A percentile compares a stretch with the other conserved stretches of the same genome.
Conservation (phyloP, 306 rosid species). For the Sechiopsis laciniata region DNA sequence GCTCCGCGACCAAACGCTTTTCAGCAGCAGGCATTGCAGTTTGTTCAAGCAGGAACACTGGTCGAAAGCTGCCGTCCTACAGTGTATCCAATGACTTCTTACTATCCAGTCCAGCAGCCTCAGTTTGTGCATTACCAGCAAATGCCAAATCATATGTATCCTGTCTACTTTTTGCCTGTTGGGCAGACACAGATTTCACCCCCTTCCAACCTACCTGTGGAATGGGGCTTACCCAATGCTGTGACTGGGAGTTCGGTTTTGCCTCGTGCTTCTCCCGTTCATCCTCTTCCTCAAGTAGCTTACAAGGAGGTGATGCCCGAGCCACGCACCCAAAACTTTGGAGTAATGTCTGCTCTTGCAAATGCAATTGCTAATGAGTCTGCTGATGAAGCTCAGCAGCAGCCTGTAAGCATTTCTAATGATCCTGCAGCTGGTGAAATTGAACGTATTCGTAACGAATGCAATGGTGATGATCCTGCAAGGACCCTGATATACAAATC, state of each 20-base stretch:
- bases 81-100: slow-evolving; percentile 27
- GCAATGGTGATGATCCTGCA: slow-evolving; percentile 35
- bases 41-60: slow-evolving; percentile 32
- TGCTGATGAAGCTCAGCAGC: slow-evolving; percentile 28
- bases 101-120: slow-evolving; percentile 32
- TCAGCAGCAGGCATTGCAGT: slow-evolving; percentile 35
- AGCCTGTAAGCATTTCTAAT: slow-evolving; percentile 20
- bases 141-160: slow-evolving; percentile 31
- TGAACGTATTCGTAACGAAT: slow-evolving; percentile 21
- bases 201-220: slow-evolving; percentile 29
- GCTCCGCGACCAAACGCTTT: slow-evolving; percentile 29
- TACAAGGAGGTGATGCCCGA: slow-evolving; percentile 26
- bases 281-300: slow-evolving; percentile 25
- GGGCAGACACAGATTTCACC: slow-evolving; percentile 28
- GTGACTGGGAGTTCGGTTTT: slow-evolving; percentile 23
- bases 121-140: slow-evolving; percentile 30
- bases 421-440: slow-evolving; percentile 28
- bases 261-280: slow-evolving; percentile 20
- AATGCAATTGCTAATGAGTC: slow-evolving; percentile 18
- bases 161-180: slow-evolving; percentile 37
- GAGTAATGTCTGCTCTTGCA: not conserved
- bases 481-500: slow-evolving; percentile 50
- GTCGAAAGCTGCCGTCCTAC: slow-evolving; percentile 27
- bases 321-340: slow-evolving; percentile 20
- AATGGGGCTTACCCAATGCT: slow-evolving; percentile 23